phyloP scores from a whole-genome alignment of 1,284 basidiomycete genomes.

The Irpex rosettiformis region DNA sequence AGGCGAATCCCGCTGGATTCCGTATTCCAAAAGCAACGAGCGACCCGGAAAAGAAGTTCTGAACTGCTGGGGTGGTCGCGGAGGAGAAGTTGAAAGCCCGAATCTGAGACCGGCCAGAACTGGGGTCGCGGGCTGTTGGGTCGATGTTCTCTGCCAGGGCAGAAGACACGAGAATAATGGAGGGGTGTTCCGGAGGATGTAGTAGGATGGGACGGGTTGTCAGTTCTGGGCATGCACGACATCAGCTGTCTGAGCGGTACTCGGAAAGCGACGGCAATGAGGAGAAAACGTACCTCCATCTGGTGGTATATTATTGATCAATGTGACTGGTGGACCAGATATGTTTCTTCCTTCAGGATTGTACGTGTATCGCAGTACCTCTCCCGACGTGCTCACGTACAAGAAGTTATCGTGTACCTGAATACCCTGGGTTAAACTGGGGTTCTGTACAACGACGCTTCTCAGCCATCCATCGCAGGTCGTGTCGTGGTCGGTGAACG shows the following conservation, averaged over 20 bases:
- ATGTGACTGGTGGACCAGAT: conserved; percentile 13
- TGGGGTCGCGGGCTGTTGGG: conserved; percentile 35
- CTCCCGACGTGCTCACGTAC: conserved; percentile 14
- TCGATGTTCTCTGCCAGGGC: conserved; percentile 36
- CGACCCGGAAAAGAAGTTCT: conserved; percentile 28
- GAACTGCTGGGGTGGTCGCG: conserved; percentile 11
- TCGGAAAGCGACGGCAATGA: neutral
- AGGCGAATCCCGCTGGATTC: conserved; percentile 40
- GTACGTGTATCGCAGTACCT: conserved; percentile 10
- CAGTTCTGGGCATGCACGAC: conserved; percentile 25
- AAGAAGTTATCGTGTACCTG: conserved; percentile 29
- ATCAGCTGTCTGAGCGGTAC: neutral
- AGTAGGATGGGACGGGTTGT: conserved; percentile 39
- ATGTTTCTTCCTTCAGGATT: conserved; percentile 12
- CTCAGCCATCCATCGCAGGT: conserved; percentile 33
- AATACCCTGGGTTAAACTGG: conserved; percentile 39
- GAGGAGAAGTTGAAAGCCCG: conserved; percentile 24
- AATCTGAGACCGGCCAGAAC: conserved; percentile 39
- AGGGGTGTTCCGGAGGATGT: conserved; percentile 21
- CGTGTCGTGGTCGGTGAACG: conserved; percentile 26
- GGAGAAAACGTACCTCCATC: conserved; percentile 32
- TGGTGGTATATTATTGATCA: conserved; percentile 34
- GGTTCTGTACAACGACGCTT: conserved; percentile 33
- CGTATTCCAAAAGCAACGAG: conserved; percentile 40
- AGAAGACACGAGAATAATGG: conserved; percentile 32